Evolutionary conservation across 2,329 filamentous ascomycete species (phyloP), one percentile per base, ranked within the genome.

Genomic region (Diaporthe humulicola): DNA sequence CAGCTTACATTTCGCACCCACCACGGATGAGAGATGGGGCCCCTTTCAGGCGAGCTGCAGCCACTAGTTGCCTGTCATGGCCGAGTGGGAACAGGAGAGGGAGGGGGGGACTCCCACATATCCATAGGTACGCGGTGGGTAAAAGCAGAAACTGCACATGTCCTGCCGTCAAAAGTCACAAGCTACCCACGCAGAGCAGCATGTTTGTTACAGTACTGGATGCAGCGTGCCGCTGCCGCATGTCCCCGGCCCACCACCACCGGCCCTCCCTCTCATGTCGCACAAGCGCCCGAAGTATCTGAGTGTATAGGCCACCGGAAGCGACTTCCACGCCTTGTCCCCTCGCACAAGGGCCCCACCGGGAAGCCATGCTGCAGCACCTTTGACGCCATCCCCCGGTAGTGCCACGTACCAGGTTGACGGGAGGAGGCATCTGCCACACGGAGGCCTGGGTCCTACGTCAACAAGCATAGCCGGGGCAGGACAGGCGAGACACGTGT

Each of bases 401-500:
- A 54, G 72, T 76, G 72, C 69, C 72, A 74, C 72, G 72, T 74
- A 76, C 74, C 74, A 40, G 74, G 72, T 76, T 74, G 72, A 70
- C 60, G 74, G 74, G 61, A 42, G 28, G 38, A 45, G 38, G 45
- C 72, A 72, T 70, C 74, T 72, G 57, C 45, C 57, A 72, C 45
- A 64, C 70, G 45, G 70, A 42, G 54, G n/a, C 17, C n/a, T 67
- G 61, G 45, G 72, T 61, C 60, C 38, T 54, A 71, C 72, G 69
- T 71, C 72, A 67, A 48, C 56, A 19, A 38, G 67, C 67, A 73
- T 72, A 64, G 60, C 74, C 64, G 64, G 72, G 66, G 48, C 69
- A 76, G 72, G 60, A 74, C 17, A 71, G 33, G 40, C 54, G 60
- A 30, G 72, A 71, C 72, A 76, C 74, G 72, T 76, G 74, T 74